These are phyloP conservation scores for Botrytis fabae DNA, from an alignment of 2,329 filamentous ascomycete species.

Conservation along the genomic window DNA sequence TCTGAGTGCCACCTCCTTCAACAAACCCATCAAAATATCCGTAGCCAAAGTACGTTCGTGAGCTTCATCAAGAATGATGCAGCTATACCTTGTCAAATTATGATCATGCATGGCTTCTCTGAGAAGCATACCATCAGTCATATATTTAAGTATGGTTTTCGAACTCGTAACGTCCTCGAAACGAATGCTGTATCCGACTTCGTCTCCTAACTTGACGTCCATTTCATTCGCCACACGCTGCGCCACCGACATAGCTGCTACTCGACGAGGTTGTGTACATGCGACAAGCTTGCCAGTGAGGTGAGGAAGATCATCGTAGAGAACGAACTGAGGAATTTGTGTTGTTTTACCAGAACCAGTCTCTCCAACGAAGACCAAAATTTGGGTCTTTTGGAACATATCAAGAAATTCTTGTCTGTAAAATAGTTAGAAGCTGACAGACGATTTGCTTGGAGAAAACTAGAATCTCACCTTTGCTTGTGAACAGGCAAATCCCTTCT, in stretches of 20 bases:
- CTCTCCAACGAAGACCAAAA: constrained; percentile 97
- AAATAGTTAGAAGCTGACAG: constrained; percentile 27
- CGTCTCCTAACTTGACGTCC: constrained; percentile 87
- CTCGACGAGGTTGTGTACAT: constrained; percentile 95
- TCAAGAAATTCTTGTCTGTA: constrained; percentile 83
- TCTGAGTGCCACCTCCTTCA: constrained; percentile 84
- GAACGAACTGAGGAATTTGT: constrained; percentile 96
- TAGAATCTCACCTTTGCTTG: constrained; percentile 69
- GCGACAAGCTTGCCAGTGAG: constrained; percentile 84
- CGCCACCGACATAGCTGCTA: constrained; percentile 97
- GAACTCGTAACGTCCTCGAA: constrained; percentile 92
- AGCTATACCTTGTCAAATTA: constrained; percentile 87
- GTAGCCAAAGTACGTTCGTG: constrained; percentile 97
- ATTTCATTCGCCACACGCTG: constrained; percentile 97
- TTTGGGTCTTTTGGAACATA: constrained; percentile 90
- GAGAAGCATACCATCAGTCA: constrained; percentile 99
- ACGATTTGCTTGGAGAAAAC: neutral
- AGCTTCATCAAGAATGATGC: constrained; percentile 97
- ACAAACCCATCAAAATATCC: constrained; percentile 92
- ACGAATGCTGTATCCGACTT: constrained; percentile 98
- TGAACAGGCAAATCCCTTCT: constrained; percentile 87
- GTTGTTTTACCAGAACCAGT: constrained; percentile 99
- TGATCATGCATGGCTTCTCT: constrained; percentile 96
- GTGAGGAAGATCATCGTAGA: constrained; percentile 94
- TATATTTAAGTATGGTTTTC: constrained; percentile 95